Evolutionary conservation across 768 basidiomycete genomes (phyloP), one percentile per base, ranked within the genome.

Genomic region (Solioccasus polychromus): DNA sequence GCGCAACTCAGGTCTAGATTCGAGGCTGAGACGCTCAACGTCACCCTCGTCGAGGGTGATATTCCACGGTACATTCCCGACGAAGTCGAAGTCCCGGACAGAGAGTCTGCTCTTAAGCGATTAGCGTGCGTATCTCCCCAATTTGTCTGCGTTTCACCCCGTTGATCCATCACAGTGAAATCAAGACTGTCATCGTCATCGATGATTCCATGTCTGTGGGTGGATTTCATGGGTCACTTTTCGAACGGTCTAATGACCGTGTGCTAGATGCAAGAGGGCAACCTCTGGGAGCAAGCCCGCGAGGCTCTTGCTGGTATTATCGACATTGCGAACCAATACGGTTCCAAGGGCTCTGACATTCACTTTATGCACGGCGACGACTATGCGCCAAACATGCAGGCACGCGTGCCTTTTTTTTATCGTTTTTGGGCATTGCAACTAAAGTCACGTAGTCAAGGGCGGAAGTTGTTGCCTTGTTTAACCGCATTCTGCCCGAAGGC

Each of bases 221-320:
- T 50, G 14, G 12, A 18, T 29, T 1, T 14, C 9, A 17, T 4
- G 17, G 2, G 15, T 5, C 1, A 10, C n/a, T n/a, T 19, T 41
- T 14, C n/a, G 18, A 12, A 6, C 24, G 14, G 5, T 18, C 10
- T 24, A 24, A 31, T 46, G 46, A 52, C 26, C n/a, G 3, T 18
- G 10, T 22, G 10, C 25, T 42, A 70, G 70, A 73, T 75, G 73
- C 44, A 55, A n/a, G 72, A 68, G 37, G 71, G 68, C 28, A 50
- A 44, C 17, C 61, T 70, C 14, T 76, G 74, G 74, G 35, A 43
- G 18, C 68, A 59, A 42, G 58, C 74, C 2, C 51, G 70, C 22
- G 71, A 71, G 29, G 73, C 75, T 2, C 63, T 76, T 18, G 71
- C 61, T 34, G 72, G 66, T 36, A 62, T 74, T 19, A 63, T 68